phyloP scores from a whole-genome alignment of 192 early-diverging fungal genomes.

The Hyaloraphidium curvatum region DNA sequence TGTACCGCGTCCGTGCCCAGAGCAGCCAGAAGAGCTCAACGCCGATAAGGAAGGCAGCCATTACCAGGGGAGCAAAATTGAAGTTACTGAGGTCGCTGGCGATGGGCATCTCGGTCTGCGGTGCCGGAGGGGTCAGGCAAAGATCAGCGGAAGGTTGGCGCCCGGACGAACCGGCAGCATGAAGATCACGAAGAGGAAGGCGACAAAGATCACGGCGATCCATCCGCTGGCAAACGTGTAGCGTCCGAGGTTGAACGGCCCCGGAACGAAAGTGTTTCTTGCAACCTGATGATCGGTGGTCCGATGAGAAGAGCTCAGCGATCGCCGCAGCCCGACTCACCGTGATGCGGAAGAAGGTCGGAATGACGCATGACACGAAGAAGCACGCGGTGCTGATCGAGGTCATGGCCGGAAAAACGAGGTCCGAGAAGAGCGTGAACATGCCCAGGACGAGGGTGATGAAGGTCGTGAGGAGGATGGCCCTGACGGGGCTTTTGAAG shows the following conservation, averaged over 20 bases:
- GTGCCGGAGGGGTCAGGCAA: not conserved
- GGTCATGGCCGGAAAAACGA: constrained; percentile 1
- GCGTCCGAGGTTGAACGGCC: not conserved
- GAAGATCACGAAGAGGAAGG: not conserved
- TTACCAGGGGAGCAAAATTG: not conserved
- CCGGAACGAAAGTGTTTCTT: not conserved
- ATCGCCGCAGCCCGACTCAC: no score
- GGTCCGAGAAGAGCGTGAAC: constrained; percentile 1
- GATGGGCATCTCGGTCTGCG: constrained; percentile 1
- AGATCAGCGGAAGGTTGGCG: not conserved
- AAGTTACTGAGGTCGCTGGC: not conserved
- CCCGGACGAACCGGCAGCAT: not conserved
- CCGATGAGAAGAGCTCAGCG: no score
- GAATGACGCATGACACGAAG: not conserved
- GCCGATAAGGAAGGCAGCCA: not conserved
- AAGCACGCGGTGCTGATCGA: not conserved
- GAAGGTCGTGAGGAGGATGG: not conserved
- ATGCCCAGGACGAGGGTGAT: not conserved
- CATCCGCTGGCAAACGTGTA: not conserved
- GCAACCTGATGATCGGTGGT: no score
- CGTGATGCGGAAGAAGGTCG: constrained; percentile 1
- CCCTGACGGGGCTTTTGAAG: not conserved
- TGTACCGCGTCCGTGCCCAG: not conserved
- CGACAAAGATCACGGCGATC: constrained; percentile 1
- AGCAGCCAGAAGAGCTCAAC: not conserved